Conservation (phyloP, 139 green algal species). For the Cymbomonas tetramitiformis region DNA sequence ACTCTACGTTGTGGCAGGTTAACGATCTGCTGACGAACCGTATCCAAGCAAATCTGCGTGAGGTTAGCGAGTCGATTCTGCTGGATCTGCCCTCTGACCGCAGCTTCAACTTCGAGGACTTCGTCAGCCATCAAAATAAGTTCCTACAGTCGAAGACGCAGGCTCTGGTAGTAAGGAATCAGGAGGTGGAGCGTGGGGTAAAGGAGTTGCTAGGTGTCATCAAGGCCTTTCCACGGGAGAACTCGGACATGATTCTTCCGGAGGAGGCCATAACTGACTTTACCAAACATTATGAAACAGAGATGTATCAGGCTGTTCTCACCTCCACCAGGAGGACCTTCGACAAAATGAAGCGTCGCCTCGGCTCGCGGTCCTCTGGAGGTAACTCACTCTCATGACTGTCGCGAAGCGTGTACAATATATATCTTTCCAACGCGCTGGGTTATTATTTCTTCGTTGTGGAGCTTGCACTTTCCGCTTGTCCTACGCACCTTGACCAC, state of each 20-base stretch:
- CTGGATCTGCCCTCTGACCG: constrained; percentile 62
- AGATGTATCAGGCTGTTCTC: constrained; percentile 72
- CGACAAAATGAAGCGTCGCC: constrained; percentile 53
- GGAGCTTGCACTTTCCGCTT: no score
- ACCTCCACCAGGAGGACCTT: constrained; percentile 50
- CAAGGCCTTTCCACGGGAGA: constrained; percentile 51
- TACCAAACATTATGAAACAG: constrained; percentile 51
- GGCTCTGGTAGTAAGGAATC: constrained; percentile 50
- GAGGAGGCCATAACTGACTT: constrained; percentile 33
- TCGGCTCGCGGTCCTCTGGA: constrained; percentile 35
- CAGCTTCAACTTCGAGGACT: constrained; percentile 75
- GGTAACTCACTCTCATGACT: no score
- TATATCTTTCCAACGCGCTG: no score
- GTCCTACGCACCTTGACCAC: no score
- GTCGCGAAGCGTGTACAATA: no score
- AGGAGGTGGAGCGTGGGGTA: constrained; percentile 43
- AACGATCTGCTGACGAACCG: constrained; percentile 66
- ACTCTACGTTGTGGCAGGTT: constrained; percentile 62
- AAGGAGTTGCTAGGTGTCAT: constrained; percentile 53
- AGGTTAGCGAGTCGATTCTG: constrained; percentile 47
- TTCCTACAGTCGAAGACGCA: constrained; percentile 38
- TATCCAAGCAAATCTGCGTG: constrained; percentile 61
- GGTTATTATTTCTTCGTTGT: no score
- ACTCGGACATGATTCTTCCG: constrained; percentile 23
- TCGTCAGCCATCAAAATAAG: constrained; percentile 45